These are phyloP conservation scores for slime mould (Dictyostelium discoideum) DNA, from an alignment of 78 protist genomes.

Conservation along the genomic window DNA sequence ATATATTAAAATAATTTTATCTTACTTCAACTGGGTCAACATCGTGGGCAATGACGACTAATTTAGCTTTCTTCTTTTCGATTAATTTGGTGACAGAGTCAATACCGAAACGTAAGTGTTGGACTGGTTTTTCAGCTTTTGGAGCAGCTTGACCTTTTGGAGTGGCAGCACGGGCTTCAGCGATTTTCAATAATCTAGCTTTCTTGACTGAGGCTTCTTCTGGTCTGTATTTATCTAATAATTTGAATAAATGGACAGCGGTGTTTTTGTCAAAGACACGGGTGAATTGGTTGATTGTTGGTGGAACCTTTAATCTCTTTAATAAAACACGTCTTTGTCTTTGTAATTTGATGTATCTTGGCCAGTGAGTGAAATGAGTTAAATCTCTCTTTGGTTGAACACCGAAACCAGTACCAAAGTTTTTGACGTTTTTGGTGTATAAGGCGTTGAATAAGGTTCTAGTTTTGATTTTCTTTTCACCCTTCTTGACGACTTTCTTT, in stretches of 20 bases:
- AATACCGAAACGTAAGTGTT: slow-evolving; percentile 94
- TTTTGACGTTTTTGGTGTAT: slow-evolving; percentile 13
- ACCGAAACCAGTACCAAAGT: slow-evolving; percentile 90
- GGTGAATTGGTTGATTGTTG: slow-evolving; percentile 98
- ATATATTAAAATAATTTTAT: neutral
- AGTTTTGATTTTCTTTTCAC: slow-evolving; percentile 42
- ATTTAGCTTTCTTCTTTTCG: slow-evolving; percentile 98
- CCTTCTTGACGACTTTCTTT: neutral
- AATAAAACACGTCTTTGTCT: slow-evolving; percentile 95
- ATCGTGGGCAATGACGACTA: slow-evolving; percentile 99
- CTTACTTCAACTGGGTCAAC: slow-evolving; percentile 98
- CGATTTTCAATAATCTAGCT: slow-evolving; percentile 85
- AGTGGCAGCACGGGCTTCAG: slow-evolving; percentile 84
- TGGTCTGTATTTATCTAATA: slow-evolving; percentile 97
- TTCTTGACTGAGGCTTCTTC: slow-evolving; percentile 91
- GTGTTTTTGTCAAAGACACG: slow-evolving; percentile 88
- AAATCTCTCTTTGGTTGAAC: slow-evolving; percentile 90
- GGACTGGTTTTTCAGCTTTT: slow-evolving; percentile 80
- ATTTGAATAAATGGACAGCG: slow-evolving; percentile 89
- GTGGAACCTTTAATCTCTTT: slow-evolving; percentile 98
- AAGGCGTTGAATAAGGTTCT: slow-evolving; percentile 50
- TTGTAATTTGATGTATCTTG: slow-evolving; percentile 97
- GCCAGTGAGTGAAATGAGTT: slow-evolving; percentile 96
- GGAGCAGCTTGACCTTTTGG: slow-evolving; percentile 74
- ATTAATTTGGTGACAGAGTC: slow-evolving; percentile 96